phyloP scores from a whole-genome alignment of 2,329 filamentous ascomycete species.

The Pestalotiopsis fici region DNA sequence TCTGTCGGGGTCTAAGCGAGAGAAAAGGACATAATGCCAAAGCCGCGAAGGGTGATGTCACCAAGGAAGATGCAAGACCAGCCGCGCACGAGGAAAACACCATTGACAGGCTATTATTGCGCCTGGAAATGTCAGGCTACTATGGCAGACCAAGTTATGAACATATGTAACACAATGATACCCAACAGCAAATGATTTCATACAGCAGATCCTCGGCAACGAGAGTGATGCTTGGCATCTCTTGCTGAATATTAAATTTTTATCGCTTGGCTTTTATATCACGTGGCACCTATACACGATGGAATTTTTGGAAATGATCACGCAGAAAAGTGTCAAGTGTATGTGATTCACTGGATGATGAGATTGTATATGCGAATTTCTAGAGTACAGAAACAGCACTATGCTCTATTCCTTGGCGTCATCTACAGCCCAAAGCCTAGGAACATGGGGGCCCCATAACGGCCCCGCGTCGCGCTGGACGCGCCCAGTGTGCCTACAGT shows the following conservation, averaged over 20 bases:
- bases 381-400: no score
- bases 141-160: constrained; percentile 42
- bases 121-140: constrained; percentile 71
- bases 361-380: no score
- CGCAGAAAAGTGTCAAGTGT: no score
- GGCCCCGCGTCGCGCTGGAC: constrained; percentile 10
- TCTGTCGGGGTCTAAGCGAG: constrained; percentile 68
- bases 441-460: neutral
- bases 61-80: constrained; percentile 35
- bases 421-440: neutral
- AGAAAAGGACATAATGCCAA: constrained; percentile 53
- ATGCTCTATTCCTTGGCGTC: no score
- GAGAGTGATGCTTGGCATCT: no score
- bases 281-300: no score
- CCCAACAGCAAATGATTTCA: neutral
- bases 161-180: constrained; percentile 19
- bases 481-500: neutral
- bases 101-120: constrained; percentile 67
- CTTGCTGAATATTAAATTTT: no score
- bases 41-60: constrained; percentile 21
- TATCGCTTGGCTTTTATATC: no score
- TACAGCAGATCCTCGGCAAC: no score
- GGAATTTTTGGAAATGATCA: no score
- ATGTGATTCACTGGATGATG: no score
- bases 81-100: constrained; percentile 52